Evolutionary conservation across 1,139 yeast genomes (phyloP).

Genomic region (Saccharomyces pastorianus): DNA sequence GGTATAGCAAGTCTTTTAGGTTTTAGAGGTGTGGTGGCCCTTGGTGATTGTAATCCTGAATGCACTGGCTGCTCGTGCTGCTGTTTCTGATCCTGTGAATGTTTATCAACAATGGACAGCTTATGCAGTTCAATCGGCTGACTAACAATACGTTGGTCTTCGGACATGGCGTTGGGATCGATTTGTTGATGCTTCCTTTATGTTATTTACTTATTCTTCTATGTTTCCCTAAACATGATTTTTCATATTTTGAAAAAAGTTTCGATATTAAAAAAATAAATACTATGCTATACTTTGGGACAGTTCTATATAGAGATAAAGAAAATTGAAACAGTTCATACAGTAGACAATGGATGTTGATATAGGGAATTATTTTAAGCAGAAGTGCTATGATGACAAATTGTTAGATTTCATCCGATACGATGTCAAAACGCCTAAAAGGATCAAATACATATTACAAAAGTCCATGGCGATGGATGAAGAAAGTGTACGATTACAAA

Average conservation of each 20-base stretch:
- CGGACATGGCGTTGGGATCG: conserved; percentile 1
- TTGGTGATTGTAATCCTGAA: neutral
- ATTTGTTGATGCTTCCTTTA: neutral
- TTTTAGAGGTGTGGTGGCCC: neutral
- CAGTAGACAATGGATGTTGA: conserved; percentile 3
- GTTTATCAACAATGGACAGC: conserved; percentile 20
- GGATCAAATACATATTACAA: neutral
- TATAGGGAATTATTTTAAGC: conserved; percentile 15
- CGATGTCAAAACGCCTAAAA: conserved; percentile 5
- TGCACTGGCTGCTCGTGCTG: neutral
- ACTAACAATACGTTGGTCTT: conserved; percentile 27
- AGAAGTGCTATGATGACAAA: conserved; percentile 10
- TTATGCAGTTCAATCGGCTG: conserved; percentile 31
- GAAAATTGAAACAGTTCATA: neutral
- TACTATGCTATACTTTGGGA: no score
- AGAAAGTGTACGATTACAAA: neutral
- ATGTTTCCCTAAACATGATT: no score
- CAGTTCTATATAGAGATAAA: no score
- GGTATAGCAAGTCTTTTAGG: conserved; percentile 2
- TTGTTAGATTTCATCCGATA: conserved; percentile 15
- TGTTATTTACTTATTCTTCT: no score
- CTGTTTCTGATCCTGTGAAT: conserved; percentile 2
- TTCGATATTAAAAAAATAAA: neutral
- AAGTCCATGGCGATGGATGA: neutral
- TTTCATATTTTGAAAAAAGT: neutral